These are phyloP conservation scores for Staphylotrichum tortipilum DNA, from an alignment of 495 filamentous ascomycete genomes.

Conservation along the genomic window DNA sequence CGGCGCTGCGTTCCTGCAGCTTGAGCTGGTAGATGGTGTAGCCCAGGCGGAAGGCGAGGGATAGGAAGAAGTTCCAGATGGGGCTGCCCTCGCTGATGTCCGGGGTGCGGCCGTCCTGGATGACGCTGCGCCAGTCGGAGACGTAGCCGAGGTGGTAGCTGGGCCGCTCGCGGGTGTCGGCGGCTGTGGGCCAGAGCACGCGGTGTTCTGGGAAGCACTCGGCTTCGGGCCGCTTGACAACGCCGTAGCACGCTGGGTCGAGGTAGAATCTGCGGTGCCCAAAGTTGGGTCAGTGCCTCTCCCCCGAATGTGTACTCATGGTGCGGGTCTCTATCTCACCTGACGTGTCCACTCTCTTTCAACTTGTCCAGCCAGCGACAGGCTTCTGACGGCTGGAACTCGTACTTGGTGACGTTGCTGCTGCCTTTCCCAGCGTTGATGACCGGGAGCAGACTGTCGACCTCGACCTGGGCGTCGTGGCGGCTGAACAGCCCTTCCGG, in stretches of 20 bases:
- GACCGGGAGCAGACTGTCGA: slow-evolving; percentile 19
- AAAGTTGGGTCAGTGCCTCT: background rate
- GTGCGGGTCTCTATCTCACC: background rate
- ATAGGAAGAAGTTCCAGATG: slow-evolving; percentile 17
- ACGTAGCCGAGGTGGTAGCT: background rate
- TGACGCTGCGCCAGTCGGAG: slow-evolving; percentile 1
- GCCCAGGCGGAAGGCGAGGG: slow-evolving; percentile 19
- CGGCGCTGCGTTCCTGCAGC: background rate
- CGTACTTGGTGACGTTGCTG: slow-evolving; percentile 9
- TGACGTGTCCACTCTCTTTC: slow-evolving; percentile 8
- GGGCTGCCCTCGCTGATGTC: background rate
- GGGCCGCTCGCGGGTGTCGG: background rate
- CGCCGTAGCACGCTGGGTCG: slow-evolving; percentile 19
- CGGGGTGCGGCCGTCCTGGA: background rate
- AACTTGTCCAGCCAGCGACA: slow-evolving; percentile 21
- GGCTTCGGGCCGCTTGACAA: slow-evolving; percentile 12
- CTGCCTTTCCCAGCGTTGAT: slow-evolving; percentile 17
- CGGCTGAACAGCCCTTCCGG: slow-evolving; percentile 13
- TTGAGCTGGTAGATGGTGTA: slow-evolving; percentile 14
- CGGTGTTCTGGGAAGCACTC: slow-evolving; percentile 22
- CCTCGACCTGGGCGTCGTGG: slow-evolving; percentile 6
- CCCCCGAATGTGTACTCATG: background rate
- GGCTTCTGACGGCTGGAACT: slow-evolving; percentile 21
- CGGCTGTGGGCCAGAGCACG: slow-evolving; percentile 2
- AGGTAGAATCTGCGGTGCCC: slow-evolving; percentile 12